Percentiles rank a stretch among this genome's conserved stretches.
phyloP scores from a whole-genome alignment of 345 rosid genomes.

The Euphorbia peplus region DNA sequence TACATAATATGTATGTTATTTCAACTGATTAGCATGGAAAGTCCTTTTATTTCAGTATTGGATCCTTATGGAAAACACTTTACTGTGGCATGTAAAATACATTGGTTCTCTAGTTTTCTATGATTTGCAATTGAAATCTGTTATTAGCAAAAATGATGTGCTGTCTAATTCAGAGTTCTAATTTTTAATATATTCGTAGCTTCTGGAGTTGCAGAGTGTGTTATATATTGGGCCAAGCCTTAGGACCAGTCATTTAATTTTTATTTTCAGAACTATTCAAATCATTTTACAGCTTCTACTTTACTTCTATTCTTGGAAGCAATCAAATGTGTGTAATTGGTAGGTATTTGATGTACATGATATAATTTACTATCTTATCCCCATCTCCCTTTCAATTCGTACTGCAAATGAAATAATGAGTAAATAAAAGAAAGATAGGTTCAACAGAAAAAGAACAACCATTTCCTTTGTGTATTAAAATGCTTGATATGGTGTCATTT shows the following conservation, averaged over 20 bases:
- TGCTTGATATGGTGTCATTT: background rate
- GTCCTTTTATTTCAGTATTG: background rate
- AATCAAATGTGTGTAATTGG: background rate
- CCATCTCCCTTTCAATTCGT: background rate
- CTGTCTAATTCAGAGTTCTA: background rate
- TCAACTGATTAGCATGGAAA: background rate
- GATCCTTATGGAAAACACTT: background rate
- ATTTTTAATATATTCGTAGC: background rate
- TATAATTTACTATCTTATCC: background rate
- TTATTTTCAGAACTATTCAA: background rate
- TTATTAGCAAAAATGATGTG: too few species aligned
- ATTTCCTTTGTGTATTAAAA: background rate
- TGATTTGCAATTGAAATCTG: too few species aligned
- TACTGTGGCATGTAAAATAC: background rate
- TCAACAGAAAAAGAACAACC: background rate
- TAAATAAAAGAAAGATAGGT: background rate
- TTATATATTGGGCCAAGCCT: background rate
- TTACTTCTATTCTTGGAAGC: background rate
- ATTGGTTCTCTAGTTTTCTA: background rate
- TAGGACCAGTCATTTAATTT: background rate
- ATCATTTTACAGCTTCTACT: background rate
- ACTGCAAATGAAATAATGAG: background rate
- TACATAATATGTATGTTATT: background rate
- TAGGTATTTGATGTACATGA: background rate
- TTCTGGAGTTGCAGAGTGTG: background rate